A percentile compares a stretch with the other conserved stretches of the same genome.
These are phyloP conservation scores for Acacia concinna DNA, from an alignment of 331 rosid species.

Conservation along the genomic window DNA sequence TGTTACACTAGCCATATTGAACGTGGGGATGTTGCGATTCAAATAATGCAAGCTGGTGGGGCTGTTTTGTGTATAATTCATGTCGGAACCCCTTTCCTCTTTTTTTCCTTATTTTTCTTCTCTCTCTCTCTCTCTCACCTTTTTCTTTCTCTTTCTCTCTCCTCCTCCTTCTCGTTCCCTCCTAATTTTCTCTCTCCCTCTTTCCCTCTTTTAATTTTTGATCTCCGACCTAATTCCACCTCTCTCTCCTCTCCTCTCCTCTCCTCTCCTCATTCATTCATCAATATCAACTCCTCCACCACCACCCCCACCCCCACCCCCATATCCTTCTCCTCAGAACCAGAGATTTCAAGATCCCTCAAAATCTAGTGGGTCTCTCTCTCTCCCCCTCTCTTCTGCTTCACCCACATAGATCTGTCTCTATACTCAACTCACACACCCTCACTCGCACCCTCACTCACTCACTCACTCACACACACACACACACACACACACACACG, in stretches of 20 bases:
- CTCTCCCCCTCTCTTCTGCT: not conserved
- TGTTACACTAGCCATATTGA: slow-evolving; percentile 7
- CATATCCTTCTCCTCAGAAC: slow-evolving; percentile 13
- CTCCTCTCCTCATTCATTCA: not conserved
- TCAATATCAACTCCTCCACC: slow-evolving; percentile 21
- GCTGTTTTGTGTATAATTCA: slow-evolving; percentile 68
- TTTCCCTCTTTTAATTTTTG: slow-evolving; percentile 21
- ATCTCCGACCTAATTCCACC: slow-evolving; percentile 67
- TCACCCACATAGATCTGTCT: slow-evolving; percentile 39
- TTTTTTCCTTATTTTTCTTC: slow-evolving; percentile 8
- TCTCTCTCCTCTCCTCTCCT: slow-evolving; percentile 3
- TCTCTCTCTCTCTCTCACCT: slow-evolving; percentile 9
- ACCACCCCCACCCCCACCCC: slow-evolving; percentile 19
- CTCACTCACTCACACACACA: not conserved
- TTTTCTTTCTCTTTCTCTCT: slow-evolving; percentile 31
- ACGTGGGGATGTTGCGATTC: not conserved
- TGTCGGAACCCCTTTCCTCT: slow-evolving; percentile 57
- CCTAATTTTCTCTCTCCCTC: slow-evolving; percentile 32
- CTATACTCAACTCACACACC: slow-evolving; percentile 18
- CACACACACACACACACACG: not conserved
- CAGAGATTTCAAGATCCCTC: slow-evolving; percentile 37
- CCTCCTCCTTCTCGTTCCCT: slow-evolving; percentile 18
- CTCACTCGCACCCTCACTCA: not conserved
- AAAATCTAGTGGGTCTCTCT: slow-evolving; percentile 39
- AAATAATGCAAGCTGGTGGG: slow-evolving; percentile 68